These are phyloP conservation scores for Drosera spatulata DNA, from an alignment of 179 eudicot genomes.

Conservation along the genomic window DNA sequence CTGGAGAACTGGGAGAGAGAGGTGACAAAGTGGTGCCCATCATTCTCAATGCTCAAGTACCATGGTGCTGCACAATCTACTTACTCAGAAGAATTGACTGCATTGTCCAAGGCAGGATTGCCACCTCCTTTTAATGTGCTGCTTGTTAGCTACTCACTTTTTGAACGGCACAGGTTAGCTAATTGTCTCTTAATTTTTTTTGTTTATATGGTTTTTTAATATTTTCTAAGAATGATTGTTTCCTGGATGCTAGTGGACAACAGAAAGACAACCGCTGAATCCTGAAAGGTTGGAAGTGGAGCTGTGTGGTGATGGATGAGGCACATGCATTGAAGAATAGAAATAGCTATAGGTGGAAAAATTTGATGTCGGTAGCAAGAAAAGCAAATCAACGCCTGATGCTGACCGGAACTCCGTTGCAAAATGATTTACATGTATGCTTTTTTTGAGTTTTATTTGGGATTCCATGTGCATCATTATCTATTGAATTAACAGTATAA, in stretches of 20 bases:
- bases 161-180: constrained; percentile 92
- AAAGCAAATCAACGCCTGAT: constrained; percentile 84
- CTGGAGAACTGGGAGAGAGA: constrained; percentile 99
- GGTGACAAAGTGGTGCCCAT: constrained; percentile 88
- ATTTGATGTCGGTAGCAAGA: constrained; percentile 84
- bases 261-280: constrained; percentile 96
- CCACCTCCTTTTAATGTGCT: constrained; percentile 92
- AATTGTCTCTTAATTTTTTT: constrained; percentile 1
- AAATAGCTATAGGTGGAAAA: constrained; percentile 94
- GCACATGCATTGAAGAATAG: constrained; percentile 98
- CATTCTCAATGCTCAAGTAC: constrained; percentile 70
- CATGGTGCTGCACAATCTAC: constrained; percentile 82
- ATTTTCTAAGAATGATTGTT: constrained; percentile 19
- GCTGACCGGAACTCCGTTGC: constrained; percentile 97
- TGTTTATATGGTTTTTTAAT: constrained; percentile 4
- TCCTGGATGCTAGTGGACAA: constrained; percentile 57
- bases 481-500: too few relatives aligned
- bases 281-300: constrained; percentile 83
- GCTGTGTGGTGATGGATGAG: constrained; percentile 97
- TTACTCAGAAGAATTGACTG: constrained; percentile 66
- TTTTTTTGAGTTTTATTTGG: too few relatives aligned
- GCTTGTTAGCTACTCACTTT: constrained; percentile 90
- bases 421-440: constrained; percentile 89
- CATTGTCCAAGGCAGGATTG: constrained; percentile 58
- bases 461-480: too few relatives aligned